Evolutionary conservation across 2,329 filamentous ascomycete species (phyloP).

Genomic region (Emmonsiellopsis sp.): DNA sequence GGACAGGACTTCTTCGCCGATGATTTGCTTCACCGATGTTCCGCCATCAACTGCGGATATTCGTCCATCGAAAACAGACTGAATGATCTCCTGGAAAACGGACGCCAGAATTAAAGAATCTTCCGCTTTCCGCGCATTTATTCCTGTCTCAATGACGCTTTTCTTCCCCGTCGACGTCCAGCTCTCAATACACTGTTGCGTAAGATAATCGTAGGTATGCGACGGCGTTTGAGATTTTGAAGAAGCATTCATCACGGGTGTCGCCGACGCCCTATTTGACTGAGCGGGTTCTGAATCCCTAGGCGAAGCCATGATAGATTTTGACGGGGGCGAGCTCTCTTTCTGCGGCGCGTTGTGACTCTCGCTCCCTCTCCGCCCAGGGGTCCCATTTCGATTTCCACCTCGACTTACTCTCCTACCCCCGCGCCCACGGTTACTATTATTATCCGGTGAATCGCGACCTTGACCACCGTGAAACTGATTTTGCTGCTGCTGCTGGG

Average conservation of each 20-base stretch:
- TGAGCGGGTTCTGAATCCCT: slow-evolving; percentile 22
- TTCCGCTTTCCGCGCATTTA: slow-evolving; percentile 55
- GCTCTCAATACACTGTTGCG: slow-evolving; percentile 53
- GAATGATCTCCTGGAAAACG: slow-evolving; percentile 77
- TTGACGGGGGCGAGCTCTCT: slow-evolving; percentile 16
- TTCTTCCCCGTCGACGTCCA: slow-evolving; percentile 63
- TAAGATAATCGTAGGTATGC: slow-evolving; percentile 69
- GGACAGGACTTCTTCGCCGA: slow-evolving; percentile 45
- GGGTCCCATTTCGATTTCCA: slow-evolving; percentile 23
- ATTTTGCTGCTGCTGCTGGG: slow-evolving; percentile 38
- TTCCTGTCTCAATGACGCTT: slow-evolving; percentile 55
- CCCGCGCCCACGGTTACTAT: slow-evolving; percentile 28
- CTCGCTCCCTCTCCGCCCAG: slow-evolving; percentile 25
- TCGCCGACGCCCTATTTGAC: slow-evolving; percentile 19
- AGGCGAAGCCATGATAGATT: slow-evolving; percentile 21
- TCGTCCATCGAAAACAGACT: slow-evolving; percentile 60
- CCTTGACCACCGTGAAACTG: slow-evolving; percentile 22
- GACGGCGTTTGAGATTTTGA: slow-evolving; percentile 18
- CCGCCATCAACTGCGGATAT: slow-evolving; percentile 63
- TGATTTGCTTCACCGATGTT: slow-evolving; percentile 60
- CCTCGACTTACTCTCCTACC: slow-evolving; percentile 30
- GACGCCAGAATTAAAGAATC: slow-evolving; percentile 59
- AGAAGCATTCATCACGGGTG: slow-evolving; percentile 16
- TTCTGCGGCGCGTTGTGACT: slow-evolving; percentile 25
- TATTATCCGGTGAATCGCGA: slow-evolving; percentile 28